Conservation (phyloP, 2,329 filamentous ascomycete genomes). For the Colletotrichum somersetense region DNA sequence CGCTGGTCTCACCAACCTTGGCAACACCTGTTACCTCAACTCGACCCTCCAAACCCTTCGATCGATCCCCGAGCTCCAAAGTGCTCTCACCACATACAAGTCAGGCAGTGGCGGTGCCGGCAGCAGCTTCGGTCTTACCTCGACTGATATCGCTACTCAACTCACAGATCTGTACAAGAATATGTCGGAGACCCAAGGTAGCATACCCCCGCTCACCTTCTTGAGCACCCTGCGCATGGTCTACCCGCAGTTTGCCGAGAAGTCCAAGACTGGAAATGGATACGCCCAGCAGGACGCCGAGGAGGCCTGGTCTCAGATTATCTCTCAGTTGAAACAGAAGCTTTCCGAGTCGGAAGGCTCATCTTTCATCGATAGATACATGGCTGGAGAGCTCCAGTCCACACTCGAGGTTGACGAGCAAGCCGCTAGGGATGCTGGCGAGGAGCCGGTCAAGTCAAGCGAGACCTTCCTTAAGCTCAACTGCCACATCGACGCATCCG, state of each 20-base stretch:
- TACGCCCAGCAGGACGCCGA: constrained; percentile 99
- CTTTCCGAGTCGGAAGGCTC: constrained; percentile 67
- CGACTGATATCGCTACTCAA: constrained; percentile 56
- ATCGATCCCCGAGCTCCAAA: constrained; percentile 90
- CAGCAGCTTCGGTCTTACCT: constrained; percentile 33
- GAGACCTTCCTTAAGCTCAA: constrained; percentile 93
- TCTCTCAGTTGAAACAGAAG: constrained; percentile 84
- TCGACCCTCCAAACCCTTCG: constrained; percentile 94
- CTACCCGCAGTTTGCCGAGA: constrained; percentile 95
- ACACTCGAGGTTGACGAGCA: constrained; percentile 87
- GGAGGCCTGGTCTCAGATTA: constrained; percentile 96
- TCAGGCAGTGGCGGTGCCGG: constrained; percentile 67
- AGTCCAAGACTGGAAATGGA: constrained; percentile 82
- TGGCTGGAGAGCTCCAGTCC: constrained; percentile 85
- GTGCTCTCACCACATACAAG: constrained; percentile 75
- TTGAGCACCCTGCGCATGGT: constrained; percentile 81
- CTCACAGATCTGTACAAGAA: constrained; percentile 87
- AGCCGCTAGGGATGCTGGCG: constrained; percentile 78
- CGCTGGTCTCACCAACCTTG: constrained; percentile 89
- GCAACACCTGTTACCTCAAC: constrained; percentile 99
- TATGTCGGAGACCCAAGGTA: constrained; percentile 89
- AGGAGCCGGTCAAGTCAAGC: constrained; percentile 74
- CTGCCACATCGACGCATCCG: constrained; percentile 90
- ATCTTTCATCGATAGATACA: constrained; percentile 91
- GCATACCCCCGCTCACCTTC: constrained; percentile 87